Conservation (phyloP, 1,284 basidiomycete species). For the Ustilago xerochloae region DNA sequence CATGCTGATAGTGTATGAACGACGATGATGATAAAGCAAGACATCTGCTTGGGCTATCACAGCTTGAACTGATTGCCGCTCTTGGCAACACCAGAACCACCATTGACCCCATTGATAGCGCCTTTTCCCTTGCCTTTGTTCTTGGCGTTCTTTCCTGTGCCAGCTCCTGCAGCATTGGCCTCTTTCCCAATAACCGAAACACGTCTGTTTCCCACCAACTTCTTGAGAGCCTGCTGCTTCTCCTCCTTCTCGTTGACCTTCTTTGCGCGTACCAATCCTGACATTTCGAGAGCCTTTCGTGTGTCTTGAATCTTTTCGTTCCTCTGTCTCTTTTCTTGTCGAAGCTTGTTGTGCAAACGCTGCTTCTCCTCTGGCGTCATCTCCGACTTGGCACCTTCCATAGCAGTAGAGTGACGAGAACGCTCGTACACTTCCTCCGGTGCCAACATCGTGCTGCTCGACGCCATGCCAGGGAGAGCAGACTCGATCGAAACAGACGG, state of each 20-base stretch:
- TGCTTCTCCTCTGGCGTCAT: constrained; percentile 88
- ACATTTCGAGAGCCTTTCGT: constrained; percentile 78
- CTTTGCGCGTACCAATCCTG: constrained; percentile 68
- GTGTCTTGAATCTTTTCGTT: constrained; percentile 75
- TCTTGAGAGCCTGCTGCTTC: constrained; percentile 65
- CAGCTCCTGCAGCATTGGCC: constrained; percentile 23
- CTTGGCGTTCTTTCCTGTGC: constrained; percentile 29
- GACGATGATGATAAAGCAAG: not conserved
- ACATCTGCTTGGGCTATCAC: not conserved
- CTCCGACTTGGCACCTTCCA: constrained; percentile 74
- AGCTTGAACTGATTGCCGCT: constrained; percentile 40
- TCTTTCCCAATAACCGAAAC: constrained; percentile 53
- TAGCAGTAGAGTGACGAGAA: constrained; percentile 45
- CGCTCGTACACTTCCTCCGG: constrained; percentile 86
- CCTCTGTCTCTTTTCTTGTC: constrained; percentile 76
- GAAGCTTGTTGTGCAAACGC: constrained; percentile 69
- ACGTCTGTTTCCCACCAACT: constrained; percentile 63
- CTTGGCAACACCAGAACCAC: constrained; percentile 6
- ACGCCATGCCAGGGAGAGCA: constrained; percentile 84
- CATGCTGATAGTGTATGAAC: not conserved
- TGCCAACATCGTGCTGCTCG: constrained; percentile 83
- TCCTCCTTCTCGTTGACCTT: constrained; percentile 52
- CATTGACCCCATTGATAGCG: constrained; percentile 9
- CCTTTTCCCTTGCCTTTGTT: constrained; percentile 32
- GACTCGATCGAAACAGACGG: constrained; percentile 89